A percentile compares a stretch with the other conserved stretches of the same genome.
Conservation (phyloP, 148 eudicot species). For the Cornus controversa region DNA sequence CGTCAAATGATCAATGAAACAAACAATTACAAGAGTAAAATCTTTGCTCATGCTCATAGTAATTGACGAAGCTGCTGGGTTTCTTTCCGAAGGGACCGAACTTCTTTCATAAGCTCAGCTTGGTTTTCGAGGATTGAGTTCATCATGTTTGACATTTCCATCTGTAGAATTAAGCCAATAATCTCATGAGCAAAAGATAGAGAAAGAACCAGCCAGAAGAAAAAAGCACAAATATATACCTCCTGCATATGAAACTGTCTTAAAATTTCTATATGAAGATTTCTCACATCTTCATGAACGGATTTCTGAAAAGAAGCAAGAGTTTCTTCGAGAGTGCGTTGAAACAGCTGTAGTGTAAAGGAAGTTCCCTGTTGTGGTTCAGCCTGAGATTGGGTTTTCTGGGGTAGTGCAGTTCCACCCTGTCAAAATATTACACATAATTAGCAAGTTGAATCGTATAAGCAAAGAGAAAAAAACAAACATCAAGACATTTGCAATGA, state of each 20-base stretch:
- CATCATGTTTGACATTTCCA: conserved; percentile 65
- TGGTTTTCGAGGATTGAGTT: conserved; percentile 68
- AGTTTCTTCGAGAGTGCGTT: conserved; percentile 88
- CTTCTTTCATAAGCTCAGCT: conserved; percentile 73
- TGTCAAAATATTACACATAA: conserved; percentile 25
- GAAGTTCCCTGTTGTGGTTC: conserved; percentile 73
- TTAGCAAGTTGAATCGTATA: not conserved
- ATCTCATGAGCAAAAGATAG: not conserved
- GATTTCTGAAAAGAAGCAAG: conserved; percentile 91
- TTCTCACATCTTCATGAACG: conserved; percentile 86
- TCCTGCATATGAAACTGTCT: conserved; percentile 96
- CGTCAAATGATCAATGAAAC: not conserved
- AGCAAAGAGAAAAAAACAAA: not conserved
- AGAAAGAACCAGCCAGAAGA: not conserved
- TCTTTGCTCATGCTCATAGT: conserved; percentile 36
- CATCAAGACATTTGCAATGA: no score
- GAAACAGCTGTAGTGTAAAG: conserved; percentile 87
- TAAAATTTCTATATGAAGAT: conserved; percentile 89
- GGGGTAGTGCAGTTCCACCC: conserved; percentile 55
- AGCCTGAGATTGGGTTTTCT: conserved; percentile 44
- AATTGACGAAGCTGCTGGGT: conserved; percentile 72
- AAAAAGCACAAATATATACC: conserved; percentile 34
- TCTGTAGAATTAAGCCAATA: conserved; percentile 34
- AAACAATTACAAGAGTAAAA: not conserved
- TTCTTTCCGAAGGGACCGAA: conserved; percentile 64